Percentiles rank a stretch among this genome's conserved stretches.
phyloP scores from a whole-genome alignment of 305 asterid genomes.

The Fraxinus albicans region DNA sequence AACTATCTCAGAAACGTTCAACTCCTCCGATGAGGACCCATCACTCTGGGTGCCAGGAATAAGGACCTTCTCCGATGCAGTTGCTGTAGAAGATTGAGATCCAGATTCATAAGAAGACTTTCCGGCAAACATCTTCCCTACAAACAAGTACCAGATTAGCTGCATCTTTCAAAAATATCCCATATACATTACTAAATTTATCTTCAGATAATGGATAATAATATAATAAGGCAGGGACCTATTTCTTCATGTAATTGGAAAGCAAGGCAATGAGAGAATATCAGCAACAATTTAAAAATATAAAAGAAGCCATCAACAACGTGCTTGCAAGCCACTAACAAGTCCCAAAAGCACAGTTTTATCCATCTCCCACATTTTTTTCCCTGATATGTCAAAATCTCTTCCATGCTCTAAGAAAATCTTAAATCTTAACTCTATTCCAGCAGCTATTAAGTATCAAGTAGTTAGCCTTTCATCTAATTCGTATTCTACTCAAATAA shows the following conservation, averaged over 20 bases:
- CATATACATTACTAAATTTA: not conserved
- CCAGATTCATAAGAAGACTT: conserved; percentile 54
- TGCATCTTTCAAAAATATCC: not conserved
- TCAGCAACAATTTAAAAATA: not conserved
- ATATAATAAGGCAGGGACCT: not conserved
- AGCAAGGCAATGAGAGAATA: conserved; percentile 6
- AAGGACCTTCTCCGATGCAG: conserved; percentile 75
- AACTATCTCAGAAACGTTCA: conserved; percentile 43
- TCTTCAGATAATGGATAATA: not conserved
- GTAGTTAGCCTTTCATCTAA: not conserved
- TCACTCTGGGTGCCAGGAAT: conserved; percentile 72
- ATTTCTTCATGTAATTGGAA: not conserved
- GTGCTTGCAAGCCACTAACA: not conserved
- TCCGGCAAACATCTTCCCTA: conserved; percentile 70
- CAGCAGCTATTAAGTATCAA: not conserved
- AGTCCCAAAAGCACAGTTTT: not conserved
- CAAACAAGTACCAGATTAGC: conserved; percentile 37
- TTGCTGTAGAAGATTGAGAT: conserved; percentile 51
- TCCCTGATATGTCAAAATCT: not conserved
- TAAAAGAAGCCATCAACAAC: not conserved
- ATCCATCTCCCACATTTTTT: not conserved
- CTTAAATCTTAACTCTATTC: not conserved
- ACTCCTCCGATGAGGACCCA: conserved; percentile 37
- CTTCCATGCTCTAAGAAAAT: not conserved
- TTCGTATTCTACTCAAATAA: not conserved